These are phyloP conservation scores for Tolypocladium tropicale DNA, from an alignment of 2,329 filamentous ascomycete species.

Conservation along the genomic window DNA sequence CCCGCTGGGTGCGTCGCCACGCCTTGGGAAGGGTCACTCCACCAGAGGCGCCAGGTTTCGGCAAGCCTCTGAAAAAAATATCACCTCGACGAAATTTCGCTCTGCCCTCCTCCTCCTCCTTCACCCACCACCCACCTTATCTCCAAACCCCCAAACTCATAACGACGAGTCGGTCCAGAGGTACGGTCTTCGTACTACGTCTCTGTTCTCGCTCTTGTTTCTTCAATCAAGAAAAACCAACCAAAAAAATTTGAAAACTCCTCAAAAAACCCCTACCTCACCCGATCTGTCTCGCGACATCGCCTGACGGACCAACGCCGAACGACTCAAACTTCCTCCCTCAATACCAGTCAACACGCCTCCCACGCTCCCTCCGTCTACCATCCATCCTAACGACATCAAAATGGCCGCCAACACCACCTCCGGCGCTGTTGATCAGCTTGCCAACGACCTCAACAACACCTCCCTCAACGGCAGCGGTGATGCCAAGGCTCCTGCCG, in stretches of 20 bases:
- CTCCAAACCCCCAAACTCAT: slow-evolving; percentile 30
- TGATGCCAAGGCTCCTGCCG: slow-evolving; percentile 53
- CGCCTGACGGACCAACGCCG: slow-evolving; percentile 13
- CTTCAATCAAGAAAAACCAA: slow-evolving; percentile 39
- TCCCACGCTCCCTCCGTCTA: neutral
- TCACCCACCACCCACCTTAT: slow-evolving; percentile 38
- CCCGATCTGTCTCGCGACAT: slow-evolving; percentile 18
- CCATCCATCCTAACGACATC: slow-evolving; percentile 8
- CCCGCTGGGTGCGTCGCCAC: neutral
- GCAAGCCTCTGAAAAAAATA: slow-evolving; percentile 20
- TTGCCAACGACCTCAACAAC: slow-evolving; percentile 67
- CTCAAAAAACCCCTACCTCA: slow-evolving; percentile 43
- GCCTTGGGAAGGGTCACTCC: slow-evolving; percentile 8
- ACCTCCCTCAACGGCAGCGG: slow-evolving; percentile 58
- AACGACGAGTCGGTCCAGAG: slow-evolving; percentile 41
- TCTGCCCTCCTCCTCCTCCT: slow-evolving; percentile 24
- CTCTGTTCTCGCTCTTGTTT: slow-evolving; percentile 49
- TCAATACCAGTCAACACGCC: too few species aligned
- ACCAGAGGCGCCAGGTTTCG: slow-evolving; percentile 2
- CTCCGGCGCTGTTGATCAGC: slow-evolving; percentile 63
- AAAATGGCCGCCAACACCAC: slow-evolving; percentile 53
- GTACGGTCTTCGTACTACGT: slow-evolving; percentile 48
- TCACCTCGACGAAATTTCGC: slow-evolving; percentile 26
- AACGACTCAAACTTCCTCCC: slow-evolving; percentile 3
- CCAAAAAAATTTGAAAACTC: slow-evolving; percentile 53